Base-by-base conservation (phyloP, 208 protist species). In the Crithidia thermophila region DNA sequence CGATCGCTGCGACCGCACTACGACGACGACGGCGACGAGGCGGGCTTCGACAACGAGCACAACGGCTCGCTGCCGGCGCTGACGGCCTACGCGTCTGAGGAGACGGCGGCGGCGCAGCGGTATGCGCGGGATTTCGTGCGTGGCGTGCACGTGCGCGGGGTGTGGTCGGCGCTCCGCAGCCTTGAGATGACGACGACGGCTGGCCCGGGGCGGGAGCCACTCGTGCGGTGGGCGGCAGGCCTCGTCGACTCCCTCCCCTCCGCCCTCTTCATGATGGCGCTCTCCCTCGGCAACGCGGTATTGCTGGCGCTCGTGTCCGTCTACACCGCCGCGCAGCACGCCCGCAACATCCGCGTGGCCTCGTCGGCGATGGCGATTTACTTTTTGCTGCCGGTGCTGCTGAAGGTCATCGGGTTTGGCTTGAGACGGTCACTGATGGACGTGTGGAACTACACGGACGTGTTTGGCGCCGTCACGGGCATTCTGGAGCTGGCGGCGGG, bases 381-480 rank as follows among this genome's bases (percentile, higher is more conserved):
- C n/a, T 88, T 82, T 61, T n/a, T 89, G 1, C 16, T 82, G 2
- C 81, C 77, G 11, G 75, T 84, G 6, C 10, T 67, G 5, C 3
- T 88, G 37, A 80, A 79, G 34, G 31, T 79, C 37, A 8, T 79
- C 0, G 75, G 57, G n/a, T 81, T 83, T 36, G 76, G 77, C 0
- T 21, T 69, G 18, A 16, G 20, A 8, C 31, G 30, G 20, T 64
- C 61, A 9, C 23, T 68, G 21, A 40, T 43, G 31, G 75, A 86
- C 42, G 45, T 66, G 13, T 90, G 77, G 75, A 79, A 77, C 66
- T 67, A 72, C n/a, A 56, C 75, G 36, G 86, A 89, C 39, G 34
- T 87, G 10, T 21, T 71, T 0, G 57, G 62, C 39, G 86, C 57
- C 13, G 57, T 80, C 4, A 79, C 46, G n/a, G 81, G 83, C 40